These are phyloP conservation scores for Cercophora sp. DNA, from an alignment of 495 filamentous ascomycete species.

Conservation along the genomic window DNA sequence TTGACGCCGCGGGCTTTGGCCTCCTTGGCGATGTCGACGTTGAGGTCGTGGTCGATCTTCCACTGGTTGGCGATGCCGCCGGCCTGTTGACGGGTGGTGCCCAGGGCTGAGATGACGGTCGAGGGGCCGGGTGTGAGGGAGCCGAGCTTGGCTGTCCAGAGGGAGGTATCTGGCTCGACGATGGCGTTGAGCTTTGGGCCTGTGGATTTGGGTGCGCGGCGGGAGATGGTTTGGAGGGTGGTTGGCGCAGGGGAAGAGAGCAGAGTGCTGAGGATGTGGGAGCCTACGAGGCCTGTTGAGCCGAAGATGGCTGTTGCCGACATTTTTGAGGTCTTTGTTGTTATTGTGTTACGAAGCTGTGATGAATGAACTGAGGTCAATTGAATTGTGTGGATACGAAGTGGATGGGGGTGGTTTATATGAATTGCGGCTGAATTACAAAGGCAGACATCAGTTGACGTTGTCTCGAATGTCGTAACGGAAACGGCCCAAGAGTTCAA, in stretches of 20 bases:
- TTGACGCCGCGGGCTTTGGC: conserved; percentile 60
- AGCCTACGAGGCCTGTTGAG: conserved; percentile 55
- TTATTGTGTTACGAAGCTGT: too few relatives aligned
- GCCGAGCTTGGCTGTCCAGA: conserved; percentile 55
- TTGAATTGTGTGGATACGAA: background rate
- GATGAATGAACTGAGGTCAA: background rate
- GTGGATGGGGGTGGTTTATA: too few relatives aligned
- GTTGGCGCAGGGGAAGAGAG: conserved; percentile 40
- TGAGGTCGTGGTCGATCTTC: conserved; percentile 72
- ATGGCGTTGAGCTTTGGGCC: conserved; percentile 48
- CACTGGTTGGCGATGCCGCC: conserved; percentile 70
- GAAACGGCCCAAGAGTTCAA: too few relatives aligned
- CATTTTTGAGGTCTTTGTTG: too few relatives aligned
- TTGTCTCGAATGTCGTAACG: too few relatives aligned
- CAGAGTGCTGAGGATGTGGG: conserved; percentile 53
- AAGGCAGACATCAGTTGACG: too few relatives aligned
- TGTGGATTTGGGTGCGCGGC: conserved; percentile 44
- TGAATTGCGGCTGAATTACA: too few relatives aligned
- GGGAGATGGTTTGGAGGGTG: conserved; percentile 54
- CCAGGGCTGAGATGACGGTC: conserved; percentile 62
- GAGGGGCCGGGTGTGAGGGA: conserved; percentile 52
- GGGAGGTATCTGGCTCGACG: conserved; percentile 43
- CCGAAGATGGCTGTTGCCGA: conserved; percentile 50
- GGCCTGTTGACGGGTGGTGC: conserved; percentile 60
- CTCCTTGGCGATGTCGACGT: conserved; percentile 62